Evolutionary conservation across 1,284 basidiomycete species (phyloP).

Genomic region (Tilletiaria anomala): DNA sequence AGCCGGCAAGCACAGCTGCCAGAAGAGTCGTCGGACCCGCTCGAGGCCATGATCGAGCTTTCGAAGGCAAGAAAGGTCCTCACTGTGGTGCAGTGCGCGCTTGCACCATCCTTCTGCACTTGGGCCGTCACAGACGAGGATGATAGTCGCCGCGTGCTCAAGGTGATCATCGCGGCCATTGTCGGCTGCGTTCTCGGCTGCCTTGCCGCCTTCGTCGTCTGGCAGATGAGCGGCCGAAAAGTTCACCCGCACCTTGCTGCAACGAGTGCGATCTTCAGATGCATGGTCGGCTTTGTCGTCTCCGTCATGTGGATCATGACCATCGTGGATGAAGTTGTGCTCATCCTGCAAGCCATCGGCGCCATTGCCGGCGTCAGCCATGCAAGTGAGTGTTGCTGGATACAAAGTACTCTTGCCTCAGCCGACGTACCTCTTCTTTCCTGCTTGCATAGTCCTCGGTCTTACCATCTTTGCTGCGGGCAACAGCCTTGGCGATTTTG

Average conservation of each 20-base stretch:
- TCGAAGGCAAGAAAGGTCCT: no score
- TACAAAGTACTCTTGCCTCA: not conserved
- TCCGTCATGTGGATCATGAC: slow-evolving; percentile 36
- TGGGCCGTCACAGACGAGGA: no score
- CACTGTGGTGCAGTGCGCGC: slow-evolving; percentile 13
- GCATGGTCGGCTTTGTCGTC: slow-evolving; percentile 25
- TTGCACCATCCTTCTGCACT: slow-evolving; percentile 21
- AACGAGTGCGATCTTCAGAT: slow-evolving; percentile 9
- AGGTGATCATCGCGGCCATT: slow-evolving; percentile 10
- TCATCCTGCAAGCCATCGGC: slow-evolving; percentile 60
- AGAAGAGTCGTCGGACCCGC: no score
- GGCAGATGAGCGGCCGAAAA: not conserved
- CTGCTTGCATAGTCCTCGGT: slow-evolving; percentile 59
- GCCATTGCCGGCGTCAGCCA: slow-evolving; percentile 88
- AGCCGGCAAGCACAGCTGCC: no score
- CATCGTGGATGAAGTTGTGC: slow-evolving; percentile 32
- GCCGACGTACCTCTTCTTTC: not conserved
- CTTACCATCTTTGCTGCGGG: slow-evolving; percentile 91
- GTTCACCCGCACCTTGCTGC: not conserved
- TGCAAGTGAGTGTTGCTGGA: slow-evolving; percentile 47
- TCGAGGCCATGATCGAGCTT: no score
- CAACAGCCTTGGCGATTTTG: slow-evolving; percentile 87
- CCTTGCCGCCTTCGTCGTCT: slow-evolving; percentile 4
- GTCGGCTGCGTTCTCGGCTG: slow-evolving; percentile 3
- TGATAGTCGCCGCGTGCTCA: no score